phyloP scores from a whole-genome alignment of 2,329 filamentous ascomycete species.

The Ophiognomonia clavigignenti-juglandacearum region DNA sequence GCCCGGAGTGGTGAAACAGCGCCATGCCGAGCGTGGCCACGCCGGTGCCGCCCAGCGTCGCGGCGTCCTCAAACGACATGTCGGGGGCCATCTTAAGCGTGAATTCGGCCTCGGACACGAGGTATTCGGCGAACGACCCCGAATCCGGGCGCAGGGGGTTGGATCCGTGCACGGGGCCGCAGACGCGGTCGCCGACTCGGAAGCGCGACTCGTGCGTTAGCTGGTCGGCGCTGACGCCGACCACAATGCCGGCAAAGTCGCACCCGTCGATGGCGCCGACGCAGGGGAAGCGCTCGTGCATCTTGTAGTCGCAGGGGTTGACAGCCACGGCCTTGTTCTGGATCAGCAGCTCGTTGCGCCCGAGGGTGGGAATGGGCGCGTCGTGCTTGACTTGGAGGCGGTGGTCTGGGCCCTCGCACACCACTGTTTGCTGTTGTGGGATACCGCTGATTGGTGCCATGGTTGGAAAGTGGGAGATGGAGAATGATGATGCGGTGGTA shows the following conservation, averaged over 20 bases:
- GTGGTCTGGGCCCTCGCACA: too few species aligned
- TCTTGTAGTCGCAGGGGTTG: slow-evolving; percentile 22
- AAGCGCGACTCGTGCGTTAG: slow-evolving; percentile 14
- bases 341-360: too few species aligned
- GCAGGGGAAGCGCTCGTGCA: slow-evolving; percentile 17
- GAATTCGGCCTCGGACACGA: too few species aligned
- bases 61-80: slow-evolving; percentile 14
- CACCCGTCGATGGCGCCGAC: slow-evolving; percentile 22
- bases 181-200: slow-evolving; percentile 27
- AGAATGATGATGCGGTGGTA: too few species aligned
- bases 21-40: too few species aligned
- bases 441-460: too few species aligned
- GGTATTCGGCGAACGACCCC: slow-evolving; percentile 21
- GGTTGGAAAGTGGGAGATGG: too few species aligned
- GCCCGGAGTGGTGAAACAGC: too few species aligned
- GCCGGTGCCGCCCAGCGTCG: too few species aligned
- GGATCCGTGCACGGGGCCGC: slow-evolving; percentile 16
- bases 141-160: slow-evolving; percentile 13
- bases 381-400: too few species aligned
- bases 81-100: slow-evolving; percentile 8
- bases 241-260: slow-evolving; percentile 27
- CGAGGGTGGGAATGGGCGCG: too few species aligned
- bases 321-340: slow-evolving; percentile 21
- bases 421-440: too few species aligned
- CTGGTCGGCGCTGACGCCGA: slow-evolving; percentile 9